These are phyloP conservation scores for Sugiyamaella valdiviana DNA, from an alignment of 805 yeast species.

Conservation along the genomic window DNA sequence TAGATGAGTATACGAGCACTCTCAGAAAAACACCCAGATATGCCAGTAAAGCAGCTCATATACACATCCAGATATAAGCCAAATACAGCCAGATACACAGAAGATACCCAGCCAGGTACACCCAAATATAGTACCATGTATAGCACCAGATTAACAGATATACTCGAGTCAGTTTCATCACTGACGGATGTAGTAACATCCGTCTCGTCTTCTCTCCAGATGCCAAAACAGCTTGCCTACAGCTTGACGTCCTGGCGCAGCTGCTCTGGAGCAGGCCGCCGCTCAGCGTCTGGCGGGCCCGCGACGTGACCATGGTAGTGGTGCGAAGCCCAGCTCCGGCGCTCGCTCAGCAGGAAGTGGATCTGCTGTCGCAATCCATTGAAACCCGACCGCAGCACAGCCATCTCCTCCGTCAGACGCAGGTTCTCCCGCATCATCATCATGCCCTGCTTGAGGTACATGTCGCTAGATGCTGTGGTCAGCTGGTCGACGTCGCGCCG, in stretches of 20 bases:
- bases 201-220: not conserved
- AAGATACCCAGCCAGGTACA: too few relatives aligned
- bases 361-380: conserved; percentile 34
- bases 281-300: not conserved
- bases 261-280: not conserved
- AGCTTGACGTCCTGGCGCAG: conserved; percentile 17
- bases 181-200: not conserved
- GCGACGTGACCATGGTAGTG: not conserved
- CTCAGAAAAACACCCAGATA: too few relatives aligned
- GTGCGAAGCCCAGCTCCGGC: conserved; percentile 20
- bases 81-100: too few relatives aligned
- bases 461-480: conserved; percentile 27
- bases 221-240: conserved; percentile 1
- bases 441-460: conserved; percentile 30
- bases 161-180: too few relatives aligned
- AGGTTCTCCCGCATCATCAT: conserved; percentile 31
- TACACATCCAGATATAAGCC: too few relatives aligned
- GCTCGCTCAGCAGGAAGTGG: conserved; percentile 28
- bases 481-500: conserved; percentile 31
- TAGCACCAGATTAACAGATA: too few relatives aligned
- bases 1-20: too few relatives aligned
- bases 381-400: conserved; percentile 27
- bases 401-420: conserved; percentile 30
- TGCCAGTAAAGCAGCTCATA: too few relatives aligned
- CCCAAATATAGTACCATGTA: too few relatives aligned